Base-by-base conservation (phyloP, 2,329 filamentous ascomycete genomes). In the Bertia moriformis region DNA sequence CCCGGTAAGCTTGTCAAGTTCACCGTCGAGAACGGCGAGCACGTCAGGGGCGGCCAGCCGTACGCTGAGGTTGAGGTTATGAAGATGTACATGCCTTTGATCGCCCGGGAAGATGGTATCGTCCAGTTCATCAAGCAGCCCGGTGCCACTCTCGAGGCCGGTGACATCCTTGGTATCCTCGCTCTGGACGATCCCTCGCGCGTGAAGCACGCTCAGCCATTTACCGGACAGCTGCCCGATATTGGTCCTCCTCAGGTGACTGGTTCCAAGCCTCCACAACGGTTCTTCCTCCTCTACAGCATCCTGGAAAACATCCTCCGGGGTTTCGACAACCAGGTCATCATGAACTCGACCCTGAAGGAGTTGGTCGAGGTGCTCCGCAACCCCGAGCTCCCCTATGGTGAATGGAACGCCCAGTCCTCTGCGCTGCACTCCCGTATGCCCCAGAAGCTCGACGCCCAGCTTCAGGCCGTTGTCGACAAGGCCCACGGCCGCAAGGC, bases 11-110 rank as follows among this genome's bases (percentile, higher is more conserved):
- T 98, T 24, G 89, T 98, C 65, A 95, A 94, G 66, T 98, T 91
- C 62, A 83, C 86, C 1, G 84, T 98, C 2, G 91, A 95, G 60
- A 96, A 93, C 53, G 91, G 91, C 44, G 73, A 87, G 49, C 91
- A 98, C 58, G 78, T 98, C 60, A 81, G 77, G 60, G 86, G 93
- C 50, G 89, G 89, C 41, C 84, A 96, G 60, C 70, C 89, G 22
- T 98, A 87, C 54, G 91, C 91, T 41, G 91, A 98, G 61, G 89
- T 98, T 30, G 91, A 98, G 64, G 91, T 98, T 62, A 98, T 98
- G 91, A 98, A 98, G 73, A 98, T 98, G 91, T 96, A 96, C 73
- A 98, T 98, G 91, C 91, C 91, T 53, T 71, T 98, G 40, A 73
- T 98, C 44, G 84, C 91, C 2, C 82, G 88, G 56, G 91, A 98